Percentiles rank a stretch among this genome's conserved stretches.
phyloP scores from a whole-genome alignment of 1,284 basidiomycete genomes.

The Moesziomyces antarcticus region DNA sequence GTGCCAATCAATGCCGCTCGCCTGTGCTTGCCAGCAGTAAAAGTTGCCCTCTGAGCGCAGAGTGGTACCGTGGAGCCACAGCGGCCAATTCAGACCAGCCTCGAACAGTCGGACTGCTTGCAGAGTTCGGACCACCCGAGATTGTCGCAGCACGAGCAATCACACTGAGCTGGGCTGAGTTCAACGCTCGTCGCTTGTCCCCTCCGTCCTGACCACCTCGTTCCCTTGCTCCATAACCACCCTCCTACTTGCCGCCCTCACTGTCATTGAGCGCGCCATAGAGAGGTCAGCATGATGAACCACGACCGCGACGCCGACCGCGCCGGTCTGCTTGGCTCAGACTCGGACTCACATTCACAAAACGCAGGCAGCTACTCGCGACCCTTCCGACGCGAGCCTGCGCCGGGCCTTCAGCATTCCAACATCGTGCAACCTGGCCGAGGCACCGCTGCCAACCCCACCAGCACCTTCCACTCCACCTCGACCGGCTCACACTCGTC shows the following conservation, averaged over 20 bases:
- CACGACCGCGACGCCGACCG: constrained; percentile 1
- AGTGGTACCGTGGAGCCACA: too few relatives aligned
- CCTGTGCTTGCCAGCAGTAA: too few relatives aligned
- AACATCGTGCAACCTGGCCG: constrained; percentile 25
- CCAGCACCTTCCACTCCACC: constrained; percentile 16
- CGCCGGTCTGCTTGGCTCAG: constrained; percentile 3
- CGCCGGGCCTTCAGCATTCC: constrained; percentile 16
- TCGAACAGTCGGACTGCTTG: too few relatives aligned
- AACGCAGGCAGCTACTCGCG: constrained; percentile 15
- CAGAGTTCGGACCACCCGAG: too few relatives aligned
- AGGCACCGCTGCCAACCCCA: constrained; percentile 4
- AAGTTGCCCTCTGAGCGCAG: too few relatives aligned
- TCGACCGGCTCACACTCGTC: constrained; percentile 21
- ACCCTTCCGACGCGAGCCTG: constrained; percentile 15
- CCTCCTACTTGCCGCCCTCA: background rate
- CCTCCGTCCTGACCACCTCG: background rate
- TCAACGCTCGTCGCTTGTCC: background rate
- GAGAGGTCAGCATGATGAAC: constrained; percentile 8
- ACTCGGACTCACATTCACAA: background rate
- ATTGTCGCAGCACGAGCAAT: too few relatives aligned
- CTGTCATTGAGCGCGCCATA: too few relatives aligned
- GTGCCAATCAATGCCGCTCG: too few relatives aligned
- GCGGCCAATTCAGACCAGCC: too few relatives aligned
- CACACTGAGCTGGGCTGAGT: too few relatives aligned
- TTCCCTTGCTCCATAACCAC: background rate